Evolutionary conservation across 73 alveolate species (phyloP).

Genomic region (Paramecium octaurelia): DNA sequence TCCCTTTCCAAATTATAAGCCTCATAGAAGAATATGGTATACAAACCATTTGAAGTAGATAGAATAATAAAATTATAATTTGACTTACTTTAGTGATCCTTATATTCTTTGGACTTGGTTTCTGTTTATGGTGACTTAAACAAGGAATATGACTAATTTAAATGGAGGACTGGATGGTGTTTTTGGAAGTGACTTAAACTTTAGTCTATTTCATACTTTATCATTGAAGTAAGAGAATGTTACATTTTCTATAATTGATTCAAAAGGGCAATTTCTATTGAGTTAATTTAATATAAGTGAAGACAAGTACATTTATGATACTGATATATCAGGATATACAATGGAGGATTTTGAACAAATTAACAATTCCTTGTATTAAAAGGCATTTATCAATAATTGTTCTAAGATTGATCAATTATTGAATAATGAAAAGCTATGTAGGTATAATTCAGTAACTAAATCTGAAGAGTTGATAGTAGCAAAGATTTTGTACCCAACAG

Average conservation of each 20-base stretch:
- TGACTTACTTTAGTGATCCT: neutral
- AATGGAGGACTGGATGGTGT: constrained; percentile 35
- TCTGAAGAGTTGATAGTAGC: neutral
- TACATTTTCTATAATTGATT: neutral
- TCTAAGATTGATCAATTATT: neutral
- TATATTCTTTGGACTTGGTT: constrained; percentile 21
- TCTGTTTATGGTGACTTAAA: constrained; percentile 1
- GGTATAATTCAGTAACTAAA: neutral
- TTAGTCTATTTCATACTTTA: neutral
- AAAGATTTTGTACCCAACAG: neutral
- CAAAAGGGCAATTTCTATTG: neutral
- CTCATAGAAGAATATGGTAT: constrained; percentile 42
- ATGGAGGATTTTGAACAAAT: neutral
- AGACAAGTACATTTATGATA: neutral
- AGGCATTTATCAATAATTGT: neutral
- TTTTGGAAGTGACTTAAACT: constrained; percentile 15
- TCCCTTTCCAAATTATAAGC: constrained; percentile 37
- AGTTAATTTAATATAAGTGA: neutral
- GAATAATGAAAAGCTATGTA: neutral
- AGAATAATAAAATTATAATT: neutral
- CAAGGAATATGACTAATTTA: neutral
- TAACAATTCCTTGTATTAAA: neutral
- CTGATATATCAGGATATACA: neutral
- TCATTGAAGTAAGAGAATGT: neutral
- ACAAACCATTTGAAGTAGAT: neutral